Evolutionary conservation across 768 basidiomycete species (phyloP).

Genomic region (Lentinula lateritia): DNA sequence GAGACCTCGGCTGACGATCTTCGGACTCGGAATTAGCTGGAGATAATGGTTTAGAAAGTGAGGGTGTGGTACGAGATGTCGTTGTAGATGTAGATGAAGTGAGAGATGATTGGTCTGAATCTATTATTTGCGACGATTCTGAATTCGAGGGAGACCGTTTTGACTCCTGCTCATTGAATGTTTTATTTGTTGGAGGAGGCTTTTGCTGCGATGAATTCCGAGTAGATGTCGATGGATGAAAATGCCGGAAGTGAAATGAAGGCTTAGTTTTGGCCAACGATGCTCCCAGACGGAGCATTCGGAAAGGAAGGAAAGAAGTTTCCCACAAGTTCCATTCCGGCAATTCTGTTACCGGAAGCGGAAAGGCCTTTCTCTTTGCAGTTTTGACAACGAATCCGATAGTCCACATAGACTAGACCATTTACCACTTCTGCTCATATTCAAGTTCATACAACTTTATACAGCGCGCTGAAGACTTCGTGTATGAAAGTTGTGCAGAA

Average conservation of each 20-base stretch:
- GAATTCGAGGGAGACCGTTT: neutral
- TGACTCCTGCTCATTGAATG: neutral
- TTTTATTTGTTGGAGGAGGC: neutral
- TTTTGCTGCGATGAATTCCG: neutral
- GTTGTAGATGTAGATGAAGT: slow-evolving; percentile 3
- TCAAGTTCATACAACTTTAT: too few species aligned
- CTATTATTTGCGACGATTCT: neutral
- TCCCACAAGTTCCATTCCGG: neutral
- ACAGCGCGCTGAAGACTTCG: too few species aligned
- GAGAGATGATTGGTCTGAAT: neutral
- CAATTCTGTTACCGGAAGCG: neutral
- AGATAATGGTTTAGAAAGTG: neutral
- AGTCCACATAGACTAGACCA: too few species aligned
- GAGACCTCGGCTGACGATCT: slow-evolving; percentile 8
- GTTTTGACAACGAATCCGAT: too few species aligned
- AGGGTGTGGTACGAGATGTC: neutral
- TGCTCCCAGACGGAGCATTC: slow-evolving; percentile 3
- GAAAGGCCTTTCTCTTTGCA: neutral
- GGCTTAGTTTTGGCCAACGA: neutral
- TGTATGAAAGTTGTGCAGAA: too few species aligned
- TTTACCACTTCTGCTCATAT: too few species aligned
- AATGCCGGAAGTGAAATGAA: neutral
- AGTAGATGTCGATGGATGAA: neutral
- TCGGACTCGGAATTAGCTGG: slow-evolving; percentile 18
- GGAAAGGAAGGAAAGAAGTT: neutral